Conservation (phyloP, 768 basidiomycete species). For the Pisolithus sp. region DNA sequence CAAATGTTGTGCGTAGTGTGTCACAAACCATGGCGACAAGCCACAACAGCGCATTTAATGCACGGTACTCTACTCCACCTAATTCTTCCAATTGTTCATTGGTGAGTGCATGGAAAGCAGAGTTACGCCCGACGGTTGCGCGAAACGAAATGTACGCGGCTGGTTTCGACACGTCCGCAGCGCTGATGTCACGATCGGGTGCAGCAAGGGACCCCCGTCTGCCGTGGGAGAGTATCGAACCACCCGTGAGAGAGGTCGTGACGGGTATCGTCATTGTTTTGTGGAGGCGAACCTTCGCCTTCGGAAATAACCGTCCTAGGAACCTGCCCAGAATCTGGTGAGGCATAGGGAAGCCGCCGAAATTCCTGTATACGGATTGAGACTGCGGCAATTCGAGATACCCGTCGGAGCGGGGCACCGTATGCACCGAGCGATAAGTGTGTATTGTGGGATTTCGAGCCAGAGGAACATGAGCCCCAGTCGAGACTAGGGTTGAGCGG, state of each 20-base stretch:
- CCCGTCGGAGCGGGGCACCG: constrained; percentile 13
- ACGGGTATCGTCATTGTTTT: constrained; percentile 72
- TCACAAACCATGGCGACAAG: constrained; percentile 63
- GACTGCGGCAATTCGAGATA: constrained; percentile 8
- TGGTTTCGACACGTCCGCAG: constrained; percentile 36
- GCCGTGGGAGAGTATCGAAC: constrained; percentile 32
- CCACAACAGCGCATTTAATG: constrained; percentile 75
- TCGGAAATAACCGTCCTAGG: constrained; percentile 57
- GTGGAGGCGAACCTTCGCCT: constrained; percentile 47
- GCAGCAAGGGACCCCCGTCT: constrained; percentile 6
- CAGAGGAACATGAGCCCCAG: constrained; percentile 10
- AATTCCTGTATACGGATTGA: constrained; percentile 37
- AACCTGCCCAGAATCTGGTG: constrained; percentile 45
- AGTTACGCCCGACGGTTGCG: constrained; percentile 79
- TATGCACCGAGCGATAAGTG: constrained; percentile 1
- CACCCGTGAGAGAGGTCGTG: constrained; percentile 47
- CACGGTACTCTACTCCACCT: constrained; percentile 90
- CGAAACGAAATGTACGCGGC: constrained; percentile 86
- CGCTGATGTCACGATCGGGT: constrained; percentile 12
- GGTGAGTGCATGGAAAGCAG: constrained; percentile 59
- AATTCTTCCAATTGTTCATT: constrained; percentile 85
- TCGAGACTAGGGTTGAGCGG: constrained; percentile 4
- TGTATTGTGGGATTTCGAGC: constrained; percentile 12
- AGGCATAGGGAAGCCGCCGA: constrained; percentile 76
- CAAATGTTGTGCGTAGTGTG: background rate